A percentile compares a stretch with the other conserved stretches of the same genome.
These are phyloP conservation scores for Setaria italica DNA, from an alignment of 202 grass and related monocot species.

Conservation along the genomic window DNA sequence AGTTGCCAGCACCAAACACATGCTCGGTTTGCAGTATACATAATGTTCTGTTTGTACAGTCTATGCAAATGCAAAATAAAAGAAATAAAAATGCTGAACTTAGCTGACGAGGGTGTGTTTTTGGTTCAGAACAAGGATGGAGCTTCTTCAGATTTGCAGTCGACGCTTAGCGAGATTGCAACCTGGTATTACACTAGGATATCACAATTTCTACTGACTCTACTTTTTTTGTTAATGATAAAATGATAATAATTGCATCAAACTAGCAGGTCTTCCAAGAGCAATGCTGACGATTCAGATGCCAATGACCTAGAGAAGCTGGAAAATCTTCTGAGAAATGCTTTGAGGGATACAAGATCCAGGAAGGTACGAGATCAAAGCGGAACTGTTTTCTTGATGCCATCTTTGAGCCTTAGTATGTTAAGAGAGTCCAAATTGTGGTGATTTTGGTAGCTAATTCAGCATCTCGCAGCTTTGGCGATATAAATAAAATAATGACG, in stretches of 20 bases:
- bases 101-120: background rate
- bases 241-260: background rate
- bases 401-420: too few species aligned
- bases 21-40: too few species aligned
- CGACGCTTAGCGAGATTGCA: background rate
- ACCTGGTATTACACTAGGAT: background rate
- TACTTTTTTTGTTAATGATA: background rate
- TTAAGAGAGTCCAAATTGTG: too few species aligned
- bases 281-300: conserved; percentile 46
- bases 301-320: conserved; percentile 51
- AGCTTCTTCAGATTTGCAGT: background rate
- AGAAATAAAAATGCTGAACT: background rate
- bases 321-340: conserved; percentile 63
- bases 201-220: background rate
- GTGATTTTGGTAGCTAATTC: too few species aligned
- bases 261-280: conserved; percentile 53
- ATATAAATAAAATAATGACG: too few species aligned
- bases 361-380: conserved; percentile 43
- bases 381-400: too few species aligned
- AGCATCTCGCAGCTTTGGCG: too few species aligned
- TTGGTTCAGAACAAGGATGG: background rate
- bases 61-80: background rate
- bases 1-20: background rate
- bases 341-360: conserved; percentile 50
- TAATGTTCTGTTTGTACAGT: background rate